Conservation (phyloP, 768 basidiomycete genomes). For the Leccinum aurantiacum region DNA sequence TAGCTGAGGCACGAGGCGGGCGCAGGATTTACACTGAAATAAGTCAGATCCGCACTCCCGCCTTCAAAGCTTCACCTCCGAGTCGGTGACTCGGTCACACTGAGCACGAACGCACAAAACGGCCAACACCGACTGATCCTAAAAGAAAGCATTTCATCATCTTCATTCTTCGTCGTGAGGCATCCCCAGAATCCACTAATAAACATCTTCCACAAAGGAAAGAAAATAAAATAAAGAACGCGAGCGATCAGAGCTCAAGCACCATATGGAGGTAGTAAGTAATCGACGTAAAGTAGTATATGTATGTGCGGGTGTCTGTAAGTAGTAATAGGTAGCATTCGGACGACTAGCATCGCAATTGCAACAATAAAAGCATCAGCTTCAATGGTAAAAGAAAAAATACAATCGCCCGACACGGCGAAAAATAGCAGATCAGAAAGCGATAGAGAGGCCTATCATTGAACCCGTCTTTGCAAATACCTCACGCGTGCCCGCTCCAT, state of each 20-base stretch:
- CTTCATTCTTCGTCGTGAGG: conserved; percentile 9
- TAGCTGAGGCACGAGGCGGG: no score
- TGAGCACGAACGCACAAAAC: no score
- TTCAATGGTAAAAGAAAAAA: not conserved
- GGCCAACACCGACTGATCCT: no score
- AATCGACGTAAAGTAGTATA: not conserved
- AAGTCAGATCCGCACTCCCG: no score
- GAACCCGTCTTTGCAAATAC: conserved; percentile 19
- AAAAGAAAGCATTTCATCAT: not conserved
- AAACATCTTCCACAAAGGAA: not conserved
- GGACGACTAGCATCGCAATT: not conserved
- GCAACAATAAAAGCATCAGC: not conserved
- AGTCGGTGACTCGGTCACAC: no score
- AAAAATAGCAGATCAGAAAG: conserved; percentile 4
- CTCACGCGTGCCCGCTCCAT: conserved; percentile 56
- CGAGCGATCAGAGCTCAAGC: not conserved
- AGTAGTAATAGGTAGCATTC: not conserved
- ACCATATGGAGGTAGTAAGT: not conserved
- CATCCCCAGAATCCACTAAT: not conserved
- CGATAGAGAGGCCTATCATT: conserved; percentile 6
- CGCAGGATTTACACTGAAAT: no score
- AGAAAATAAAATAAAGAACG: not conserved
- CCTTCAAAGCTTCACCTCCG: no score
- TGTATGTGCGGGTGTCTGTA: not conserved
- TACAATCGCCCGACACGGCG: not conserved